Evolutionary conservation across 208 protist species (phyloP).

Genomic region (Acanthamoeba healyi): DNA sequence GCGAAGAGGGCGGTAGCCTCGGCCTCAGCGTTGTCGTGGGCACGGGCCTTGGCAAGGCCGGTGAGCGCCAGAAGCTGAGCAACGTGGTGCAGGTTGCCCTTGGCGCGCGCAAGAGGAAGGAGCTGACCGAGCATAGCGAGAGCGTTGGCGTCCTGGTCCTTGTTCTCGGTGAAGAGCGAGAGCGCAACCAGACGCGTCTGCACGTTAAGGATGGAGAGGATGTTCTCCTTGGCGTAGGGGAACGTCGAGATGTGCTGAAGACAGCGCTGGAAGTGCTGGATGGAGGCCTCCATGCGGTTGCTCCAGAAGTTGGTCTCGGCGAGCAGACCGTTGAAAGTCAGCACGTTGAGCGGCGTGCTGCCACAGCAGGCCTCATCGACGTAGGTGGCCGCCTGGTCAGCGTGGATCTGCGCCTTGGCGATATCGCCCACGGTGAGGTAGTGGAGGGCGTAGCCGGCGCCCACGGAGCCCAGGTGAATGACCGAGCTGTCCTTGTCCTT

Average conservation of each 20-base stretch:
- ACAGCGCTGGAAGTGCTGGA: slow-evolving; percentile 6
- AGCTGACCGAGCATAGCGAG: slow-evolving; percentile 21
- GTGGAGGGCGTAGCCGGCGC: background rate
- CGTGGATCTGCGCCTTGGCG: background rate
- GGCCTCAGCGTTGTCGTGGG: background rate
- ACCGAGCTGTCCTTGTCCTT: background rate
- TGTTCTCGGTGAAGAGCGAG: slow-evolving; percentile 7
- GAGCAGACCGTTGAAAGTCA: background rate
- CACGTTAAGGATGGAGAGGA: slow-evolving; percentile 20
- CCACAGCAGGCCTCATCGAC: slow-evolving; percentile 17
- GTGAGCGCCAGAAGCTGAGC: slow-evolving; percentile 20
- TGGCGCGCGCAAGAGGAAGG: slow-evolving; percentile 6
- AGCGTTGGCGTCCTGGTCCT: slow-evolving; percentile 10
- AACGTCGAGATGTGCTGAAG: background rate
- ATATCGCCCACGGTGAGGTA: slow-evolving; percentile 31
- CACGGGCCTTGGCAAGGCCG: slow-evolving; percentile 35
- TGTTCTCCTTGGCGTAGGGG: background rate
- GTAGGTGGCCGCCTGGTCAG: background rate
- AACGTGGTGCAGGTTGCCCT: slow-evolving; percentile 23
- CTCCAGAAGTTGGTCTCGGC: slow-evolving; percentile 50
- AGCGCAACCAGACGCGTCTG: slow-evolving; percentile 24
- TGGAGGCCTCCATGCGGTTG: slow-evolving; percentile 31
- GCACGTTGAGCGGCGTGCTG: slow-evolving; percentile 46
- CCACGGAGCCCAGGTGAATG: slow-evolving; percentile 9
- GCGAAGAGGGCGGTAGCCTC: background rate